phyloP scores from a whole-genome alignment of 352 stramenopile genomes.

The Plasmopara halstedii region DNA sequence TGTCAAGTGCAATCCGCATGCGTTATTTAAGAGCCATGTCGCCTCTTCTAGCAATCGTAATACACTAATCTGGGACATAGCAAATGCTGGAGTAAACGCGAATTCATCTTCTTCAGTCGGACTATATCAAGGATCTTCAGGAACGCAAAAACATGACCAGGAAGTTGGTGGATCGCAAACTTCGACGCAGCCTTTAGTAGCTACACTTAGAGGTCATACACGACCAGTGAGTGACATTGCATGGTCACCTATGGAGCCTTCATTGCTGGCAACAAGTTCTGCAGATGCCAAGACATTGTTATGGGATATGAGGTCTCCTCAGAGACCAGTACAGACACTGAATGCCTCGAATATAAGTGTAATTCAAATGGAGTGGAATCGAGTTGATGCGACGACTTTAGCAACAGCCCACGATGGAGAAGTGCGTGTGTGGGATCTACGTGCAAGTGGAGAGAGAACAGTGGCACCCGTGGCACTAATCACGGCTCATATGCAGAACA shows the following conservation, averaged over 20 bases:
- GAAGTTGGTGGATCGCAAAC: constrained; percentile 11
- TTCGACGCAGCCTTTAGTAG: constrained; percentile 45
- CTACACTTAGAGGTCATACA: constrained; percentile 67
- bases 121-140: constrained; percentile 10
- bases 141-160: constrained; percentile 12
- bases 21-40: constrained; percentile 53
- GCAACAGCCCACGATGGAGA: constrained; percentile 78
- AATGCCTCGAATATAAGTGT: constrained; percentile 60
- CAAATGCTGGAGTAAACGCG: constrained; percentile 9
- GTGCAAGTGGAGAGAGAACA: constrained; percentile 35
- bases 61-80: constrained; percentile 76
- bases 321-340: constrained; percentile 62
- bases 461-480: constrained; percentile 47
- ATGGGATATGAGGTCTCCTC: constrained; percentile 73
- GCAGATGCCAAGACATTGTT: constrained; percentile 73
- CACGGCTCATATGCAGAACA: constrained; percentile 79
- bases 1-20: constrained; percentile 72
- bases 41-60: constrained; percentile 77
- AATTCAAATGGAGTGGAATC: constrained; percentile 72
- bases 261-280: constrained; percentile 68
- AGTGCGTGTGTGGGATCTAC: constrained; percentile 71
- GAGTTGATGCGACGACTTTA: constrained; percentile 49
- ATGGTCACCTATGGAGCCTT: constrained; percentile 68
- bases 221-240: constrained; percentile 66
- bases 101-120: constrained; percentile 15